A percentile compares a stretch with the other conserved stretches of the same genome.
These are phyloP conservation scores for Sporobolomyces phaffii DNA, from an alignment of 768 basidiomycete species.

Conservation along the genomic window DNA sequence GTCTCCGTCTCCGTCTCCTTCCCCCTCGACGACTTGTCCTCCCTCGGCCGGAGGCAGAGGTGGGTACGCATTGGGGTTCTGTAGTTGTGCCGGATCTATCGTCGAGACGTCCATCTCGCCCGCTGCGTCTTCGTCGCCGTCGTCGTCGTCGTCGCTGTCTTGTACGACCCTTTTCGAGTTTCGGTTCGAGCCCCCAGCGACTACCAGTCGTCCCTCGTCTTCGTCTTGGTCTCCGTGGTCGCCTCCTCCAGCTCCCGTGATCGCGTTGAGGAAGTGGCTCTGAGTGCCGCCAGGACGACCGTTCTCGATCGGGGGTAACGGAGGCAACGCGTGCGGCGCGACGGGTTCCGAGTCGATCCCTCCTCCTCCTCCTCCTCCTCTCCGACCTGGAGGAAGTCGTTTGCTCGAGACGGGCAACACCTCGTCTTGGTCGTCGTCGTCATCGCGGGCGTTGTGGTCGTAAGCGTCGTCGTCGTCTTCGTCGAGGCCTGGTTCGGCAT, in stretches of 20 bases:
- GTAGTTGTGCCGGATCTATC: background rate
- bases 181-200: background rate
- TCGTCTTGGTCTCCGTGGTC: background rate
- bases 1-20: background rate
- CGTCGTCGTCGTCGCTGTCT: background rate
- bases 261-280: background rate
- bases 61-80: background rate
- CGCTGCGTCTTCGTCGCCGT: conserved; percentile 1
- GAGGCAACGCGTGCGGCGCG: background rate
- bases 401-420: no score
- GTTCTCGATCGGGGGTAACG: background rate
- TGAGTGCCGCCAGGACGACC: background rate
- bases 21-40: background rate
- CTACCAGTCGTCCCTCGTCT: background rate
- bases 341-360: background rate
- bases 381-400: no score
- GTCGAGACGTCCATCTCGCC: conserved; percentile 11
- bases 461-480: conserved; percentile 3
- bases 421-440: background rate
- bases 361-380: background rate
- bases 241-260: background rate
- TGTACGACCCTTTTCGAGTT: background rate
- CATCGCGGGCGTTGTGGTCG: background rate
- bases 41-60: background rate
- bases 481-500: background rate